A percentile compares a stretch with the other conserved stretches of the same genome.
These are phyloP conservation scores for Penicillium sp. DNA, from an alignment of 2,329 filamentous ascomycete genomes.

Conservation along the genomic window DNA sequence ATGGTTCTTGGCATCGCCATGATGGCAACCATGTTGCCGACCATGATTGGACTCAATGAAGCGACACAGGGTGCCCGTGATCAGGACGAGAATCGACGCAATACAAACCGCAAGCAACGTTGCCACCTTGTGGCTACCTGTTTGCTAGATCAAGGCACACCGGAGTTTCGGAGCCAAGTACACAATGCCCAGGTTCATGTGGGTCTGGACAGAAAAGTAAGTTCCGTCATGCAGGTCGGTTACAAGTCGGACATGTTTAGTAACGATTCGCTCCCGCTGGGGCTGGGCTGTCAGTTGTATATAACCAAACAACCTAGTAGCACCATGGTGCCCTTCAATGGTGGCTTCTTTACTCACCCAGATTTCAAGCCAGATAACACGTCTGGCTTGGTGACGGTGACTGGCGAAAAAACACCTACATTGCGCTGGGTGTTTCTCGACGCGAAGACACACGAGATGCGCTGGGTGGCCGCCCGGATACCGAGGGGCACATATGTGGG, in stretches of 20 bases:
- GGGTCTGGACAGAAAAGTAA: conserved; percentile 31
- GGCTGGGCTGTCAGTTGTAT: conserved; percentile 26
- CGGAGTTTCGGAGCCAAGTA: conserved; percentile 28
- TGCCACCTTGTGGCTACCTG: conserved; percentile 33
- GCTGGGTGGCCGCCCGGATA: conserved; percentile 35
- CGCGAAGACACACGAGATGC: conserved; percentile 32
- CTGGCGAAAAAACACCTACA: conserved; percentile 30
- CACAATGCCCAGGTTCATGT: conserved; percentile 32
- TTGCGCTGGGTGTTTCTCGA: conserved; percentile 37
- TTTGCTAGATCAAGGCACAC: conserved; percentile 28
- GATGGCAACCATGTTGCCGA: conserved; percentile 35
- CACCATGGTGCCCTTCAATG: conserved; percentile 32
- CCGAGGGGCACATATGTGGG: conserved; percentile 32
- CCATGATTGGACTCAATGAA: conserved; percentile 37
- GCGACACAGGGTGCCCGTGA: conserved; percentile 31
- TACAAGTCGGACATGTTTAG: neutral
- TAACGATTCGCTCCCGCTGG: neutral
- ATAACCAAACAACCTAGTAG: conserved; percentile 29
- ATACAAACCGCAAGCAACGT: conserved; percentile 30
- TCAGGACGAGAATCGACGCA: conserved; percentile 29
- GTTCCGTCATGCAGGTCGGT: conserved; percentile 18
- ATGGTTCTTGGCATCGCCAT: conserved; percentile 37
- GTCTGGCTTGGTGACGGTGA: conserved; percentile 34
- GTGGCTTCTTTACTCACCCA: conserved; percentile 34
- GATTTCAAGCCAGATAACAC: conserved; percentile 33